phyloP scores from a whole-genome alignment of 768 basidiomycete genomes.

The Neoboletus brunneissimus region DNA sequence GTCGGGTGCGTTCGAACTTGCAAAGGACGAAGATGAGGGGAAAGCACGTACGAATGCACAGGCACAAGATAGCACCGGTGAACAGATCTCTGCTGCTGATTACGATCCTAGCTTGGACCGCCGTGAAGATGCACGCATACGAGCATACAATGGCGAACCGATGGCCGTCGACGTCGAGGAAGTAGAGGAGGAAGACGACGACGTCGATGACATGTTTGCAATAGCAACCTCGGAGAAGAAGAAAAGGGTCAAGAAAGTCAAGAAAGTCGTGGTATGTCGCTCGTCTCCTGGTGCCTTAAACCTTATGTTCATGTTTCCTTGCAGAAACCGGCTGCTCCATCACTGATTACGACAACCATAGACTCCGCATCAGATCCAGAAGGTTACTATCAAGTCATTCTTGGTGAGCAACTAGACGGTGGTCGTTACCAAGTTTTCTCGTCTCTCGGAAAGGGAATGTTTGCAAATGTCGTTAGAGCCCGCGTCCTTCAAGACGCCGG shows the following conservation, averaged over 20 bases:
- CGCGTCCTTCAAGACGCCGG: conserved; percentile 68
- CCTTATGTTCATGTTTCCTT: conserved; percentile 1
- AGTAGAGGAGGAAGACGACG: conserved; percentile 56
- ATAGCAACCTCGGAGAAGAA: conserved; percentile 48
- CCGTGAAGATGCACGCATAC: conserved; percentile 77
- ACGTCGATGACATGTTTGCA: conserved; percentile 96
- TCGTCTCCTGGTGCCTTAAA: neutral
- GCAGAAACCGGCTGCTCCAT: conserved; percentile 53
- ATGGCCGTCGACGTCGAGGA: conserved; percentile 44
- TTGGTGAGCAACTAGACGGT: conserved; percentile 90
- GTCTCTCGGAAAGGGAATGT: conserved; percentile 98
- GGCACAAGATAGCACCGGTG: conserved; percentile 45
- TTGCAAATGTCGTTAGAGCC: conserved; percentile 93
- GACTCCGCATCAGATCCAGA: conserved; percentile 93
- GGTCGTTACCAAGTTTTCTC: conserved; percentile 94
- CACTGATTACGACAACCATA: conserved; percentile 69
- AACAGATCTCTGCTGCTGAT: conserved; percentile 88
- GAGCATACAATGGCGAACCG: conserved; percentile 44
- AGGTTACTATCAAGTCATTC: conserved; percentile 92
- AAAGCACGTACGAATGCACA: conserved; percentile 45
- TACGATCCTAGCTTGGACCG: conserved; percentile 86
- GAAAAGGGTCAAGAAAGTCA: conserved; percentile 54
- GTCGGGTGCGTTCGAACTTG: conserved; percentile 60
- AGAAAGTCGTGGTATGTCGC: conserved; percentile 51
- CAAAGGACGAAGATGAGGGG: conserved; percentile 59